Evolutionary conservation across 202 grass and related monocot genomes (phyloP), one percentile per base, ranked within the genome.

Genomic region (Eragrostis tef): DNA sequence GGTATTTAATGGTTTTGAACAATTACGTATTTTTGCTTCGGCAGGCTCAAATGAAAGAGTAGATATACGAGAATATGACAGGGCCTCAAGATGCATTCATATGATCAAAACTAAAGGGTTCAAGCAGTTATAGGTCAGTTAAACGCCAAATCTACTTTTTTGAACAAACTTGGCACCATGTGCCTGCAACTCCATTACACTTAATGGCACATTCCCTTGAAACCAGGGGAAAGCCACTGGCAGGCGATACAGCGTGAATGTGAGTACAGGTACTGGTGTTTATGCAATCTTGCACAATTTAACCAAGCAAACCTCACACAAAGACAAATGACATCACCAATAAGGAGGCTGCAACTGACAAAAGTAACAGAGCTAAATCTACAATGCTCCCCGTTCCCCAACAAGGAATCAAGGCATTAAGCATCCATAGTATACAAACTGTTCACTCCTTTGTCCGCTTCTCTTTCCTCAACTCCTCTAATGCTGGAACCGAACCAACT

Each of bases 151-250:
- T 65, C 7, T 11, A 45, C 51, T 48, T 62, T 60, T 52, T 31
- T 16, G 21, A 49, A 51, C 10, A 63, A 85, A 36, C 25, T 72
- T 83, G 36, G 58, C 29, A 79, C 9, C 52, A 78, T 77, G 64
- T 72, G 19, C 57, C 81, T 39, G 10, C 47, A 67, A 67, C 14
- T 26, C 0, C 19, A 59, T 19, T 49, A 27, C 10, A 65, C 19
- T n/a, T n/a, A n/a, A n/a, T 78, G 52, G 52, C 22, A 44, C 19
- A 12, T 36, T 48, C 44, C 9, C 52, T 42, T 52, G 21, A 53
- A 56, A 65, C 24, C 53, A 60, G 24, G 52, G 59, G 11, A 43
- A 77, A 70, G 36, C 27, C 1, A 52, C 20, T 44, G 26, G 11
- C 22, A 7, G 4, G 7, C 0, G 16, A 53, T 79, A 12, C 63